Percentiles rank a stretch among this genome's conserved stretches.
phyloP scores from a whole-genome alignment of 1,284 basidiomycete species.

The Pseudozyma tsukubaensis region DNA sequence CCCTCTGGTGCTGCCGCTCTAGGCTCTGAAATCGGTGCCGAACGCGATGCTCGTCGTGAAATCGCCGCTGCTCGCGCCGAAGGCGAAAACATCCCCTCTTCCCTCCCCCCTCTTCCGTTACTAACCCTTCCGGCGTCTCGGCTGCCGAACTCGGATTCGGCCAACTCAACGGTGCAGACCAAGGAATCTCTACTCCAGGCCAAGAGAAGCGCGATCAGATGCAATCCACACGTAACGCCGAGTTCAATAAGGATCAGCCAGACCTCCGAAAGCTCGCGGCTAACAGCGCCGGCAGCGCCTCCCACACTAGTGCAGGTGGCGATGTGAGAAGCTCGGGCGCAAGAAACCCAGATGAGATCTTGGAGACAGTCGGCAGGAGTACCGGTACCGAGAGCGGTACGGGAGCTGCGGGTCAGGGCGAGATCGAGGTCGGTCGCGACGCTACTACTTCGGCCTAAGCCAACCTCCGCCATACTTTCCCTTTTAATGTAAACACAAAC shows the following conservation, averaged over 20 bases:
- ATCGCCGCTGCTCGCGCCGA: constrained; percentile 19
- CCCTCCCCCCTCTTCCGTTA: not conserved
- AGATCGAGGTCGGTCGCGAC: constrained; percentile 31
- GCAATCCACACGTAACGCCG: constrained; percentile 28
- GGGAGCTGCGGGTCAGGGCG: constrained; percentile 6
- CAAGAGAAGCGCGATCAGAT: constrained; percentile 34
- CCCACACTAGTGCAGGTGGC: constrained; percentile 1
- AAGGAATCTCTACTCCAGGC: constrained; percentile 38
- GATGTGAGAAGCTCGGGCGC: constrained; percentile 12
- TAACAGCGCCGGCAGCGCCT: constrained; percentile 11
- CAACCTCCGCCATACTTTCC: not conserved
- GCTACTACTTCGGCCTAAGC: constrained; percentile 25
- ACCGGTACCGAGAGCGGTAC: constrained; percentile 43
- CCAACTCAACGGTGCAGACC: constrained; percentile 47
- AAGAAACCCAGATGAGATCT: constrained; percentile 11
- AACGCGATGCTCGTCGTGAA: constrained; percentile 40
- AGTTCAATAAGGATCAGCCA: constrained; percentile 31
- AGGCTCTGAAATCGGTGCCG: constrained; percentile 37
- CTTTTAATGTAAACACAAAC: no score
- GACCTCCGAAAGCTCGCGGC: constrained; percentile 31
- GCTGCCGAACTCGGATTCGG: constrained; percentile 30
- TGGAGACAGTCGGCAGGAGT: constrained; percentile 25
- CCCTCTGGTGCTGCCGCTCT: constrained; percentile 27
- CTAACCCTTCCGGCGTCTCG: not conserved
- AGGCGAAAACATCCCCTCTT: constrained; percentile 26